Base-by-base conservation (phyloP, 768 basidiomycete species). In the Rossbeevera mucosa region DNA sequence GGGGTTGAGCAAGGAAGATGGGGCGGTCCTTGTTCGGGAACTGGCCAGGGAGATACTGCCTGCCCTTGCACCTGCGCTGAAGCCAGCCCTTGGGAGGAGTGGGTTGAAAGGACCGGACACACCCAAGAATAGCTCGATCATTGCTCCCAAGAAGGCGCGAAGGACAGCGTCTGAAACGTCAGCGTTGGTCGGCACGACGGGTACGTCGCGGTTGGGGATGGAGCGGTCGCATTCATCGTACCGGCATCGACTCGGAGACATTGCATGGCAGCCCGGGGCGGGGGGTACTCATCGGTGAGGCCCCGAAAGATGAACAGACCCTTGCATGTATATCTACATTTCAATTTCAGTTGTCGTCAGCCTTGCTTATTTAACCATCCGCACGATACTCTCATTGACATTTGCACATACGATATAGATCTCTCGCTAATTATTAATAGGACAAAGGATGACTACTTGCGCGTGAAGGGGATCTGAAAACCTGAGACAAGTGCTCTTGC, bases 21-120 rank as follows among this genome's bases (percentile, higher is more conserved):
- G 83, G 12, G 94, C 95, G 0, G 87, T 98, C 16, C 78, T 99
- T 25, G 93, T 96, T 16, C 78, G 90, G 52, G 91, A 97, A 67
- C 71, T 96, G 42, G 92, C 92, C 18, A 78, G 86, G 59, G 91
- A 93, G 69, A 91, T 93, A 53, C 74, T 91, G 21, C 91, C 91
- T 0, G 78, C 83, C 0, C 76, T 93, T 40, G 80, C 80, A 31
- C 88, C 90, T 2, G 89, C 79, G 6, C 68, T 91, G 60, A 82
- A 76, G 64, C 86, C 86, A 11, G 72, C 70, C 0, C 60, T 60
- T 4, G 58, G 66, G 20, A 74, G 68, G 46, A 54, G 54, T n/a
- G 57, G 56, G 31, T 30, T 58, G 40, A 73, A 64, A 42, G 71
- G 71, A 13, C 41, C 61, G 38, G 73, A 75, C 24, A 70, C 71